These are phyloP conservation scores for Didymella keratinophila DNA, from an alignment of 2,329 filamentous ascomycete species.

Conservation along the genomic window DNA sequence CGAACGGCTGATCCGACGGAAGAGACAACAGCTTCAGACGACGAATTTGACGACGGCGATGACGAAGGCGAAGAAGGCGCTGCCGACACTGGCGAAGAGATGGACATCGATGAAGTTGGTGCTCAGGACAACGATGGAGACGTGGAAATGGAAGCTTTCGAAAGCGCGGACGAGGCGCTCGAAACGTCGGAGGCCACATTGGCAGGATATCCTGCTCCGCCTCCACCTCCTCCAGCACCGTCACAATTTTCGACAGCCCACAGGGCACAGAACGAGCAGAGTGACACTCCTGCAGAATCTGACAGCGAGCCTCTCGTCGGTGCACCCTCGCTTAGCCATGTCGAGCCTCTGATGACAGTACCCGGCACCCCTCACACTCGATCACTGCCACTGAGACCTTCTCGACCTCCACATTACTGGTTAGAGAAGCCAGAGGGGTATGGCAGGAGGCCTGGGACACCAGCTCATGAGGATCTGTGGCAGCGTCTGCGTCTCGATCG, in stretches of 20 bases:
- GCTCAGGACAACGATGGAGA: constrained; percentile 58
- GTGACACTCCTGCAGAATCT: constrained; percentile 74
- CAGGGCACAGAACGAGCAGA: constrained; percentile 57
- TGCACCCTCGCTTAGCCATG: constrained; percentile 68
- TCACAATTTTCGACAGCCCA: constrained; percentile 11
- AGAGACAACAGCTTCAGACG: constrained; percentile 53
- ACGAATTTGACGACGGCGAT: constrained; percentile 58
- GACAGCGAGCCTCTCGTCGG: constrained; percentile 69
- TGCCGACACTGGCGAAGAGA: constrained; percentile 53
- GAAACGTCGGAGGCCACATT: constrained; percentile 80
- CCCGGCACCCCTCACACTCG: constrained; percentile 75
- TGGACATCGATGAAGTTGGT: constrained; percentile 56
- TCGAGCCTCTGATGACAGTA: constrained; percentile 73
- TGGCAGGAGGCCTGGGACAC: constrained; percentile 67
- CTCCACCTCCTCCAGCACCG: constrained; percentile 56
- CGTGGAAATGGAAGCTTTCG: constrained; percentile 58
- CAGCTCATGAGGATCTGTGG: constrained; percentile 84
- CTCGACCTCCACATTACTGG: constrained; percentile 83
- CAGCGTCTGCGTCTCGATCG: constrained; percentile 90
- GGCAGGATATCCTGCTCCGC: constrained; percentile 75
- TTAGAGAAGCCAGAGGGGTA: constrained; percentile 79
- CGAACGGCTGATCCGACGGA: constrained; percentile 54
- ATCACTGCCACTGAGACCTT: constrained; percentile 57
- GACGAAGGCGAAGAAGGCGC: constrained; percentile 57
- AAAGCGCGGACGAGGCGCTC: constrained; percentile 68